Evolutionary conservation across 345 rosid genomes (phyloP).

Genomic region (Hypericum perforatum): DNA sequence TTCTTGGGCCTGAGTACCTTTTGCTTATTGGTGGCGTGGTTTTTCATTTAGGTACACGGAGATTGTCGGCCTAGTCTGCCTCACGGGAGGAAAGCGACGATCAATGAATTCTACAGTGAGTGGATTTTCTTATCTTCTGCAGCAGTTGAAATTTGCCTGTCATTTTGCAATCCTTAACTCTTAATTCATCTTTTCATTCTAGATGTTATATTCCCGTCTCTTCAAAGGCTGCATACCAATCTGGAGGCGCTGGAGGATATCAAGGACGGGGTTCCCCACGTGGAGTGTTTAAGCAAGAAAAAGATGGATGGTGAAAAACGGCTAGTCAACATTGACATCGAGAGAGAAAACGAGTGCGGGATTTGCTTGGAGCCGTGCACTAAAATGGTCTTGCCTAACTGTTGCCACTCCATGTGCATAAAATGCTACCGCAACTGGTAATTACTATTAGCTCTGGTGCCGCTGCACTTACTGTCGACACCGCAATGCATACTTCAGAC

Average conservation of each 20-base stretch:
- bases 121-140: neutral
- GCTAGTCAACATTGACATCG: conserved; percentile 40
- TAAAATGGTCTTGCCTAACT: conserved; percentile 82
- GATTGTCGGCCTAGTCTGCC: conserved; percentile 48
- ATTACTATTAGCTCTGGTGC: neutral
- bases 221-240: conserved; percentile 54
- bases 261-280: conserved; percentile 16
- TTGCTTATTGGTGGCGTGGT: conserved; percentile 4
- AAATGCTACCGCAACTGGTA: conserved; percentile 95
- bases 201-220: conserved; percentile 90
- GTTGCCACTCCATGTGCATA: conserved; percentile 96
- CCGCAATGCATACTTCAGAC: no score
- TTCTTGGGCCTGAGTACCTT: conserved; percentile 4
- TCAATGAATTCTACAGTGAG: conserved; percentile 81
- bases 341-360: conserved; percentile 95
- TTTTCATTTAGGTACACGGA: conserved; percentile 39
- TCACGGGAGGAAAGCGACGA: conserved; percentile 80
- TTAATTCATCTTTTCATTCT: conserved; percentile 11
- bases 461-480: no score
- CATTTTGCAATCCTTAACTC: neutral
- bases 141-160: neutral
- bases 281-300: conserved; percentile 32
- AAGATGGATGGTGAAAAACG: conserved; percentile 35
- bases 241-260: conserved; percentile 35
- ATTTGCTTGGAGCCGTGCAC: conserved; percentile 96